Conservation (phyloP, 2,329 filamentous ascomycete genomes). For the Paracoccidioides brasiliensis region DNA sequence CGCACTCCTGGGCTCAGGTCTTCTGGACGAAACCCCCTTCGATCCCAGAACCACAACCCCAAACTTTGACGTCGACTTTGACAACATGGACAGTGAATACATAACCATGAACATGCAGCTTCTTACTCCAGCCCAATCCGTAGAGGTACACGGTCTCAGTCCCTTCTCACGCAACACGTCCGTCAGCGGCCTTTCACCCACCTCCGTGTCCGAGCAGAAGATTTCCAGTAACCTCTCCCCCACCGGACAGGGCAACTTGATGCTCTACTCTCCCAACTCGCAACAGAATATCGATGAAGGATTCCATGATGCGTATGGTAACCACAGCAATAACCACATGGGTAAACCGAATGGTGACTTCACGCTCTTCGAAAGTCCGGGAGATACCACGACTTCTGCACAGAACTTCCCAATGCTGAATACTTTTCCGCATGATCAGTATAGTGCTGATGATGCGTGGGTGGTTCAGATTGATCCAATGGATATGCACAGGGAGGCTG, state of each 20-base stretch:
- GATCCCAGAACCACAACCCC: neutral
- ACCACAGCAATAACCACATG: neutral
- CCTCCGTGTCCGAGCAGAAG: slow-evolving; percentile 9
- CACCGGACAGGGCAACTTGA: slow-evolving; percentile 17
- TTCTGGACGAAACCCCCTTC: slow-evolving; percentile 15
- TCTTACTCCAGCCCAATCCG: slow-evolving; percentile 11
- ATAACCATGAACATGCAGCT: slow-evolving; percentile 17
- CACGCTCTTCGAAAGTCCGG: slow-evolving; percentile 15
- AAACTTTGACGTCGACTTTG: slow-evolving; percentile 12
- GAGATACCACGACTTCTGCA: neutral
- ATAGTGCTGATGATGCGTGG: neutral
- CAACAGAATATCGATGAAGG: slow-evolving; percentile 14
- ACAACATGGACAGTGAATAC: slow-evolving; percentile 15
- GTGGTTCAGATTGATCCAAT: neutral
- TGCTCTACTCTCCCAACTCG: slow-evolving; percentile 19
- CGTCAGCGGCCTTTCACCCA: slow-evolving; percentile 9
- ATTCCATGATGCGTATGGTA: slow-evolving; percentile 13
- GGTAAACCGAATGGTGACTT: slow-evolving; percentile 16
- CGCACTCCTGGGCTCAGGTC: slow-evolving; percentile 11
- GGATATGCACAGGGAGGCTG: neutral
- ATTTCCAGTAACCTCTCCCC: slow-evolving; percentile 15
- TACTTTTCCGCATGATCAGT: neutral
- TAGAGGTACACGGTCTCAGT: slow-evolving; percentile 10
- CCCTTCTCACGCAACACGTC: slow-evolving; percentile 11
- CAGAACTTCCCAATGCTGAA: neutral